A percentile compares a stretch with the other conserved stretches of the same genome.
These are phyloP conservation scores for Apiotrichum brassicae DNA, from an alignment of 1,284 basidiomycete genomes.

Conservation along the genomic window DNA sequence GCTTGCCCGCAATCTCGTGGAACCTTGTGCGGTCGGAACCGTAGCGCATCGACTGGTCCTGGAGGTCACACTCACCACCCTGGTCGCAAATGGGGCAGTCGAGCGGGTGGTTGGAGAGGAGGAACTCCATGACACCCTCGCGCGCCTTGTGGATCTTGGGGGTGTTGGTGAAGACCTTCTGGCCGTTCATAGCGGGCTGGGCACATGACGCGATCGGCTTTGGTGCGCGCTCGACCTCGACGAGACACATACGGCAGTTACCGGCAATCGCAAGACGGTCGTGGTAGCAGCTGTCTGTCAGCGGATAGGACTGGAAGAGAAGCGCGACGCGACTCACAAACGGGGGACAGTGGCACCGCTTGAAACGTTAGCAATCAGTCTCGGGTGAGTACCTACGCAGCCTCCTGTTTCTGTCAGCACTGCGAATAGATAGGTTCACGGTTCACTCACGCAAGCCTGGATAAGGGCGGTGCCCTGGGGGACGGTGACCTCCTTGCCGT, in stretches of 20 bases:
- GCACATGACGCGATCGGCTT: slow-evolving; percentile 78
- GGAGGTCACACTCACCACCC: slow-evolving; percentile 96
- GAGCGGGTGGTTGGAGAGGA: slow-evolving; percentile 93
- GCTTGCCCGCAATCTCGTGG: slow-evolving; percentile 97
- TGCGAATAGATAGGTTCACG: no score
- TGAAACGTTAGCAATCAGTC: no score
- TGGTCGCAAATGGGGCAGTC: slow-evolving; percentile 99
- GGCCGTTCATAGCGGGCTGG: slow-evolving; percentile 95
- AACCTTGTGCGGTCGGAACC: slow-evolving; percentile 94
- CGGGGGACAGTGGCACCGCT: slow-evolving; percentile 33
- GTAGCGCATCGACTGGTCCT: slow-evolving; percentile 99
- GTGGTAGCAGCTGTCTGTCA: slow-evolving; percentile 49
- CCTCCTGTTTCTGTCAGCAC: no score
- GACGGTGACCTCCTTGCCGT: slow-evolving; percentile 89
- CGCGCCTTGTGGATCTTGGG: slow-evolving; percentile 85
- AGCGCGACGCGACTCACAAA: slow-evolving; percentile 26
- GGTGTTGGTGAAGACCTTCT: slow-evolving; percentile 93
- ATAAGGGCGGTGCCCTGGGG: slow-evolving; percentile 86
- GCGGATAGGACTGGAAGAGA: neutral
- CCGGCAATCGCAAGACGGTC: slow-evolving; percentile 77
- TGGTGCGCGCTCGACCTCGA: slow-evolving; percentile 83
- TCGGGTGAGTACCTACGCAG: slow-evolving; percentile 33
- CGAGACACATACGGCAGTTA: slow-evolving; percentile 96
- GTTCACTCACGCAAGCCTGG: slow-evolving; percentile 95
- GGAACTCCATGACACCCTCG: slow-evolving; percentile 98